These are phyloP conservation scores for Pseudomonodictys pantanalensis DNA, from an alignment of 495 filamentous ascomycete genomes.

Conservation along the genomic window DNA sequence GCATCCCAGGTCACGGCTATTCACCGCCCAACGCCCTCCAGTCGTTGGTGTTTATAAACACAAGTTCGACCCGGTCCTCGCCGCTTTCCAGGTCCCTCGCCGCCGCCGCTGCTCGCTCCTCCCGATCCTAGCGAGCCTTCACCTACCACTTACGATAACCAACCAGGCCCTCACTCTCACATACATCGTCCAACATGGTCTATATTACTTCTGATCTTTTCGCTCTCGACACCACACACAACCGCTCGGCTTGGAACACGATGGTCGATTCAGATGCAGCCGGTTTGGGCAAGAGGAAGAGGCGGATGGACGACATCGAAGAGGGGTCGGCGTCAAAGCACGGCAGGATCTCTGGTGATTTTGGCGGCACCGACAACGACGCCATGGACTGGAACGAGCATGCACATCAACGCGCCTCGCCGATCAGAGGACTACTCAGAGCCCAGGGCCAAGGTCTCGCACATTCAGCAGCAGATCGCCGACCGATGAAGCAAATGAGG, in stretches of 20 bases:
- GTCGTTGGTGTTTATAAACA: no score
- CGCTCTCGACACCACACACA: neutral
- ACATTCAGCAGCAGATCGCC: neutral
- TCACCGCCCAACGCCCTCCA: no score
- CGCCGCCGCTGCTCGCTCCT: conserved; percentile 2
- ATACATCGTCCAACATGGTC: conserved; percentile 3
- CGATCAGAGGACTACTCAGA: neutral
- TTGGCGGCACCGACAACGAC: neutral
- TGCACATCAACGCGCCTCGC: conserved; percentile 1
- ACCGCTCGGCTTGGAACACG: neutral
- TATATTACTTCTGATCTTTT: conserved; percentile 33
- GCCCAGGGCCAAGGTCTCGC: neutral
- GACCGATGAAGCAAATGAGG: conserved; percentile 12
- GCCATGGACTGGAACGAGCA: neutral
- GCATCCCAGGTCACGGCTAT: no score
- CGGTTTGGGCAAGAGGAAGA: conserved; percentile 28
- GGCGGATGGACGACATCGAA: conserved; percentile 7
- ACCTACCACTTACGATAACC: neutral
- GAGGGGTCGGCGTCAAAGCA: neutral
- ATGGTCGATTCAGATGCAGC: conserved; percentile 8
- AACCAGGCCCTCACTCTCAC: neutral
- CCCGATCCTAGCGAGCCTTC: neutral
- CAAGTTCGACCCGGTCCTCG: neutral
- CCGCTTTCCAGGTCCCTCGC: neutral
- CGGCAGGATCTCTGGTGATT: neutral